Conservation (phyloP, 495 filamentous ascomycete genomes). For the Diplogelasinospora grovesii region DNA sequence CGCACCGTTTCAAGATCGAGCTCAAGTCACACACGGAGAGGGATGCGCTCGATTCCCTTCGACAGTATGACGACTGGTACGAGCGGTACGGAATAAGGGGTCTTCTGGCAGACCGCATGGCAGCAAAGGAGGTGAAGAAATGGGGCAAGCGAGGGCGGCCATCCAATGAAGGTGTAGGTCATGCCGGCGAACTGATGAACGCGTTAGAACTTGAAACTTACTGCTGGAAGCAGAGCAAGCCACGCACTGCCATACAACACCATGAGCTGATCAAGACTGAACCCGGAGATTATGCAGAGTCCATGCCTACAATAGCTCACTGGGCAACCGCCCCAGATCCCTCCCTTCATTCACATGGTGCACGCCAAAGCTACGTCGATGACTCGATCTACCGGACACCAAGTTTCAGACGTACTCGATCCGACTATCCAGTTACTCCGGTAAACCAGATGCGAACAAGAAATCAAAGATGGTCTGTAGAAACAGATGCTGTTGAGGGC, state of each 20-base stretch:
- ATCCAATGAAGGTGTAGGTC: conserved; percentile 10
- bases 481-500: conserved; percentile 21
- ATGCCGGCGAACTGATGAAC: neutral
- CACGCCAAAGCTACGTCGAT: conserved; percentile 16
- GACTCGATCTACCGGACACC: conserved; percentile 14
- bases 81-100: conserved; percentile 52
- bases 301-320: conserved; percentile 3
- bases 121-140: conserved; percentile 61
- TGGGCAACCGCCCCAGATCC: conserved; percentile 10
- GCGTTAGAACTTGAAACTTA: neutral
- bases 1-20: conserved; percentile 64
- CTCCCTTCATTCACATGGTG: conserved; percentile 9
- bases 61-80: conserved; percentile 67
- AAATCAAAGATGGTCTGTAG: conserved; percentile 23
- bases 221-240: conserved; percentile 1
- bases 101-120: conserved; percentile 64
- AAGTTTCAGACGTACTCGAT: conserved; percentile 11
- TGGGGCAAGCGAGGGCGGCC: conserved; percentile 22
- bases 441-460: conserved; percentile 8
- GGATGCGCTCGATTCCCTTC: conserved; percentile 41
- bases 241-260: neutral
- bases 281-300: conserved; percentile 15
- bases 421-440: conserved; percentile 14
- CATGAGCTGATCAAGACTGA: conserved; percentile 25
- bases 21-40: conserved; percentile 55